Base-by-base conservation (phyloP, 305 asterid species). In the Fraxinus angustifolia region DNA sequence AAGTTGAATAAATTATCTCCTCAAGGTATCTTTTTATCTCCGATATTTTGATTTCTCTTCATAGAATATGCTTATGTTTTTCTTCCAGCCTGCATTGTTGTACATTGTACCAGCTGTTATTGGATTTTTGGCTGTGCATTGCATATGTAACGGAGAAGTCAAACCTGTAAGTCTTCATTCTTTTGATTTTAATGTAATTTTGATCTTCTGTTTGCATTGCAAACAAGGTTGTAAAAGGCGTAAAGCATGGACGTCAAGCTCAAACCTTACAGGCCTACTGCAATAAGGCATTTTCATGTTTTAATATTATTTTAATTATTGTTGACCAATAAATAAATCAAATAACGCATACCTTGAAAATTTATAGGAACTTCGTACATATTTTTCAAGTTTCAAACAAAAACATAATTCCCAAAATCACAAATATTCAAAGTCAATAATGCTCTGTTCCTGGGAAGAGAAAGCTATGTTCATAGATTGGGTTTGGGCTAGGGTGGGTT, bases 91-190 rank as follows among this genome's bases (percentile, higher is more conserved):
- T 77, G 99, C 99, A 3, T 89, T 95, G 56, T 80, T 95, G 76
- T 93, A 95, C 83, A 95, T 95, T 74, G 98, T 95, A 78, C 99
- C 99, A 35, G 87, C 94, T 40, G 98, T 95, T 68, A 90, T 91
- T 73, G 98, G 98, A 88, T 91, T 89, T 81, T 85, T 95, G 92
- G 99, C 94, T 40, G 91, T 87, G 17, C 98, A 95, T 84, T 91
- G 93, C 88, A 23, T 92, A 58, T 95, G 95, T 97, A 95, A 92
- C 67, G 96, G 97, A 58, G 99, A 95, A 79, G 92, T 91, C 73
- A 93, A 91, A 88, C 92, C 91, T 71, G 98, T 92, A 84, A 85
- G 96, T 86, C 33, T 71, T 33, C 73, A 4, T 36, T 28, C 7
- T 45, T 36, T 10, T 81, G 21, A 60, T 50, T 8, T 3, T 78